Conservation (phyloP, 169 alveolate species). For the Eimeria acervulina region DNA sequence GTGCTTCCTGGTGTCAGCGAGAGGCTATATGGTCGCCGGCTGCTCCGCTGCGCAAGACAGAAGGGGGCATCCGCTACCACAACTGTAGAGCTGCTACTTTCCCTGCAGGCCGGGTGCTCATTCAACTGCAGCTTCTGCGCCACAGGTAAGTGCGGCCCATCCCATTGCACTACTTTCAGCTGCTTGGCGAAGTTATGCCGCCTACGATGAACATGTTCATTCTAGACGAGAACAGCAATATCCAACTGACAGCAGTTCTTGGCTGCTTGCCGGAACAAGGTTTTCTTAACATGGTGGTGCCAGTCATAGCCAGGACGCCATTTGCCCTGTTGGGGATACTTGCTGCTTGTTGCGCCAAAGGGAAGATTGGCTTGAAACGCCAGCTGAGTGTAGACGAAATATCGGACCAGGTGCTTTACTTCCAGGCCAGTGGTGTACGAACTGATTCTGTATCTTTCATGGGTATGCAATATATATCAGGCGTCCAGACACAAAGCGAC, state of each 20-base stretch:
- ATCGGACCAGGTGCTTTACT: constrained; percentile 91
- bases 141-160: constrained; percentile 82
- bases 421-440: constrained; percentile 88
- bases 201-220: not conserved
- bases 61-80: not conserved
- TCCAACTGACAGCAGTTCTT: not conserved
- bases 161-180: not conserved
- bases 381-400: constrained; percentile 93
- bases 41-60: not conserved
- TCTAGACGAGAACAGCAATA: not conserved
- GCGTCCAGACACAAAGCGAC: not conserved
- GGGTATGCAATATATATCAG: constrained; percentile 85
- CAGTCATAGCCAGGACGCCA: not conserved
- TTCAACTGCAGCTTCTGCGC: constrained; percentile 93
- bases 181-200: not conserved
- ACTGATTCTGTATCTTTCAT: constrained; percentile 92
- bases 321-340: not conserved
- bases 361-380: constrained; percentile 92
- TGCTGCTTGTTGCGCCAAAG: constrained; percentile 58
- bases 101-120: constrained; percentile 91
- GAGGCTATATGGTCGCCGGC: not conserved
- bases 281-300: not conserved
- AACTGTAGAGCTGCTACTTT: not conserved
- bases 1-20: not conserved
- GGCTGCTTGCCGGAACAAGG: not conserved